Percentiles rank a stretch among this genome's conserved stretches.
phyloP scores from a whole-genome alignment of 331 rosid genomes.

The Saraca asoca region DNA sequence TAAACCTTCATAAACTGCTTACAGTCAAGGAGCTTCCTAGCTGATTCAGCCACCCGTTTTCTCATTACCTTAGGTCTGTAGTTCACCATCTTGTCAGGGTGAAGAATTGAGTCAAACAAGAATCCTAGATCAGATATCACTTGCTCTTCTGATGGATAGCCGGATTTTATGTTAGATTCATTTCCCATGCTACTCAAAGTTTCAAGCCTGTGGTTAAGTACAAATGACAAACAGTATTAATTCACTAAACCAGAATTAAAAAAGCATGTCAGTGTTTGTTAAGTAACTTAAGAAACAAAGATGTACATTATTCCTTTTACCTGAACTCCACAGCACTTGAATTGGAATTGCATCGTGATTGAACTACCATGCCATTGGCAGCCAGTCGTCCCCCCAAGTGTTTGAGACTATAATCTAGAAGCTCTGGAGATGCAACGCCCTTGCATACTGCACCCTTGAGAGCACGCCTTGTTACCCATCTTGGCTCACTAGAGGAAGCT shows the following conservation, averaged over 20 bases:
- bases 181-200: slow-evolving; percentile 14
- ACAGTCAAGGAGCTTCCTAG: slow-evolving; percentile 73
- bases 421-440: slow-evolving; percentile 55
- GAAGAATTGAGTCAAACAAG: slow-evolving; percentile 53
- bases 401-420: slow-evolving; percentile 62
- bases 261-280: background rate
- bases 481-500: slow-evolving; percentile 25
- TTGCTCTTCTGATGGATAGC: slow-evolving; percentile 51
- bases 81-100: slow-evolving; percentile 56
- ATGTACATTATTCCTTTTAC: slow-evolving; percentile 33
- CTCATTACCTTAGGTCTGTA: slow-evolving; percentile 35
- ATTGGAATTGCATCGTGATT: slow-evolving; percentile 47
- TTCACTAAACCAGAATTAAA: no score
- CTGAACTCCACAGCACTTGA: slow-evolving; percentile 60
- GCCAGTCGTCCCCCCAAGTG: slow-evolving; percentile 56
- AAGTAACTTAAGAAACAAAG: background rate
- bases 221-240: slow-evolving; percentile 1
- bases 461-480: slow-evolving; percentile 53
- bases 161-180: slow-evolving; percentile 28
- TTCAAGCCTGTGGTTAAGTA: slow-evolving; percentile 48
- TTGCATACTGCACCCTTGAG: slow-evolving; percentile 59
- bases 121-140: slow-evolving; percentile 49
- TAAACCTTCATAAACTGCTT: slow-evolving; percentile 74
- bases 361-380: slow-evolving; percentile 51
- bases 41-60: slow-evolving; percentile 51